Evolutionary conservation across 768 basidiomycete species (phyloP).

Genomic region (Hericium erinaceus): DNA sequence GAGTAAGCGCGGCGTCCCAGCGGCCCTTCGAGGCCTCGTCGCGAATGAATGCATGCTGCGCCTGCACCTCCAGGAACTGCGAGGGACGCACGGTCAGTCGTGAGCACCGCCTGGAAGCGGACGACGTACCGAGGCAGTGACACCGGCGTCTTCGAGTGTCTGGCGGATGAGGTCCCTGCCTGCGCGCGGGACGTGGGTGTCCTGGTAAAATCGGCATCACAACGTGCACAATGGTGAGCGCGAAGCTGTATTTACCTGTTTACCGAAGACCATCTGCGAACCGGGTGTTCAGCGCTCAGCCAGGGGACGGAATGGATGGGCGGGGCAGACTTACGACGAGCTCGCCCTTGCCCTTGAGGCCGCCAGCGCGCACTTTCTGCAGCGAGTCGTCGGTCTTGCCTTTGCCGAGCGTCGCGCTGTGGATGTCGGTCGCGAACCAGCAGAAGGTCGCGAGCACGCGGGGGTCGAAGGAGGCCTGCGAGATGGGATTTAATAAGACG

Average conservation of each 20-base stretch:
- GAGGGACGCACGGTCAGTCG: neutral
- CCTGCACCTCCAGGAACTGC: slow-evolving; percentile 92
- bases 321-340: slow-evolving; percentile 48
- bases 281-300: neutral
- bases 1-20: slow-evolving; percentile 90
- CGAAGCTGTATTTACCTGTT: slow-evolving; percentile 47
- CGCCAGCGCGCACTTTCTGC: slow-evolving; percentile 60
- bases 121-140: slow-evolving; percentile 55
- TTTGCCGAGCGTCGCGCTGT: slow-evolving; percentile 77
- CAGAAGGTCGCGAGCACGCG: slow-evolving; percentile 80
- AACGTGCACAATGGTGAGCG: neutral
- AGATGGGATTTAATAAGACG: neutral
- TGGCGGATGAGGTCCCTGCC: slow-evolving; percentile 82
- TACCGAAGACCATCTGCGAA: slow-evolving; percentile 86
- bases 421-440: slow-evolving; percentile 94
- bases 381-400: slow-evolving; percentile 65
- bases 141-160: slow-evolving; percentile 71
- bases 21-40: slow-evolving; percentile 89
- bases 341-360: slow-evolving; percentile 72
- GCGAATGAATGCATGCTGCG: slow-evolving; percentile 93
- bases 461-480: slow-evolving; percentile 79
- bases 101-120: neutral
- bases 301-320: neutral
- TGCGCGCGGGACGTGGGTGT: slow-evolving; percentile 85
- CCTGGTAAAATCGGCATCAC: slow-evolving; percentile 30